Evolutionary conservation across 805 yeast species (phyloP), one percentile per base, ranked within the genome.

Genomic region (Maudiozyma saulgeensis): DNA sequence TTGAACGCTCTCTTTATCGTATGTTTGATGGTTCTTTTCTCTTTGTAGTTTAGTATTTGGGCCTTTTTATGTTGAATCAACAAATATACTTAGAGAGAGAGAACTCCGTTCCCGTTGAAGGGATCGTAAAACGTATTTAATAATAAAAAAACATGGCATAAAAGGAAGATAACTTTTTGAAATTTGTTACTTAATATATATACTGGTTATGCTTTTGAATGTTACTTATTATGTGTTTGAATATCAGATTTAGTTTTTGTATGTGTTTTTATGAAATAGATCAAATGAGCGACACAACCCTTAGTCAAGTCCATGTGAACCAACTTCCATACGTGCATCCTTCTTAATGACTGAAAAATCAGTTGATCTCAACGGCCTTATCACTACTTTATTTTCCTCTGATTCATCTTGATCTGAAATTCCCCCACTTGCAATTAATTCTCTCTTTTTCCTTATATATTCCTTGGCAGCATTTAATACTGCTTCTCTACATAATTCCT

Each of bases 401-500:
- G 23, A 21, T 21, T 21, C 23, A n/a, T 16, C 38, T 35, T 15
- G 9, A 7, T 13, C 16, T 35, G 18, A 16, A 13, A n/a, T 6
- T 15, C 18, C 19, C 6, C 38, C 38, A 35, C 15, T 15, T 6
- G 72, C 68, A 7, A 46, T 23, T 39, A 55, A 74, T 71, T 54
- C 66, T 66, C 62, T 75, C 62, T 86, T 84, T 48, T 68, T 67
- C 49, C 79, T 71, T 50, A 91, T 87, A 63, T 79, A 87, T 66
- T 93, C 97, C 57, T 96, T 76, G 61, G 91, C 89, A 0, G 96
- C 86, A 56, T 76, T 77, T 72, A 90, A 78, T 1, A 96, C 96
- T 0, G 99, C 99, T 59, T 87, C 95, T 49, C 99, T 78, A 62
- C 96, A 88, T 45, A 87, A 69, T 62, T 93, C 99, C 59, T 86